Evolutionary conservation across 805 yeast genomes (phyloP).

Genomic region (Metschnikowia amazonensis): DNA sequence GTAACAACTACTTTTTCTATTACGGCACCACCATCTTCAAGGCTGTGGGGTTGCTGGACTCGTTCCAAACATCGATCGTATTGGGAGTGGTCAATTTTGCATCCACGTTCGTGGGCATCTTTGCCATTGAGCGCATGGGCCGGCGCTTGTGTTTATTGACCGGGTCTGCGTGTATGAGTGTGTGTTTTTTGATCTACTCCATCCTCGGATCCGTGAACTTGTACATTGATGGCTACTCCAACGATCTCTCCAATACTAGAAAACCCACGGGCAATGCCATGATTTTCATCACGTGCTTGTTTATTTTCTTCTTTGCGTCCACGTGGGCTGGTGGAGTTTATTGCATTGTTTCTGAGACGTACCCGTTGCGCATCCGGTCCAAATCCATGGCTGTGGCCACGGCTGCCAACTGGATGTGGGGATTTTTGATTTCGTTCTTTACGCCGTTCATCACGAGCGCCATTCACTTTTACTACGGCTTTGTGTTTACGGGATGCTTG

Average conservation of each 20-base stretch:
- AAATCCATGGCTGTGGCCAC: constrained; percentile 64
- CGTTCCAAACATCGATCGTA: constrained; percentile 52
- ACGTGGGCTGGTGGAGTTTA: constrained; percentile 76
- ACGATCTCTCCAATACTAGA: constrained; percentile 23
- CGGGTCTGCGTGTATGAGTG: constrained; percentile 52
- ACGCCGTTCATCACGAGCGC: constrained; percentile 61
- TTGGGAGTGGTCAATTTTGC: constrained; percentile 53
- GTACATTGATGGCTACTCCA: constrained; percentile 32
- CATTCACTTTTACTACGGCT: constrained; percentile 67
- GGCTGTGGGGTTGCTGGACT: constrained; percentile 48
- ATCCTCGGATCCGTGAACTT: constrained; percentile 54
- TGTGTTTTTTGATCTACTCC: constrained; percentile 58
- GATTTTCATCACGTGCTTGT: constrained; percentile 63
- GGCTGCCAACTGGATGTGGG: constrained; percentile 64
- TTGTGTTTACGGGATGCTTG: constrained; percentile 61
- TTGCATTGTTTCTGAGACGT: constrained; percentile 63
- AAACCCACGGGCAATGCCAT: constrained; percentile 57
- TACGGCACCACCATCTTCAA: constrained; percentile 56
- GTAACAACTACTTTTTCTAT: constrained; percentile 61
- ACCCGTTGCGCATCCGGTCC: constrained; percentile 61
- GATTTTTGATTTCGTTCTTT: constrained; percentile 58
- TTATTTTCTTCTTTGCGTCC: constrained; percentile 63
- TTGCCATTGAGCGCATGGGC: constrained; percentile 49
- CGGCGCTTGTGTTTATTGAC: constrained; percentile 47
- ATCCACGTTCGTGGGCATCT: constrained; percentile 52